A percentile compares a stretch with the other conserved stretches of the same genome.
Conservation (phyloP, 768 basidiomycete species). For the Russula sp. region DNA sequence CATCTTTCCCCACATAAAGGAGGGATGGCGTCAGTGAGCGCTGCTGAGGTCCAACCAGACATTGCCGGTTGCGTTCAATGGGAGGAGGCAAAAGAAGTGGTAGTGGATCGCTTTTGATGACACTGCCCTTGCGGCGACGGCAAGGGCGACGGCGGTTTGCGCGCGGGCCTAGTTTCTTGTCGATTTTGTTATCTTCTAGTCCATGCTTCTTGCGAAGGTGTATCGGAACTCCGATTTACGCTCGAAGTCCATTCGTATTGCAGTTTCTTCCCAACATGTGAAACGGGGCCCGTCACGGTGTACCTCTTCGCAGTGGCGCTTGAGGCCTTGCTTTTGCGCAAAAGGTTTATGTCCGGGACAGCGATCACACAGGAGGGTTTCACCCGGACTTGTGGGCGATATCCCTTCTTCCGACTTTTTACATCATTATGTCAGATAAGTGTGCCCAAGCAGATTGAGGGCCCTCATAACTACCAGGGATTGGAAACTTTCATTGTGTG, state of each 20-base stretch:
- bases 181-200: neutral
- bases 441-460: too few species aligned
- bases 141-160: too few species aligned
- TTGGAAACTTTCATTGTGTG: too few species aligned
- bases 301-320: neutral
- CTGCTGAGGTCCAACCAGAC: too few species aligned
- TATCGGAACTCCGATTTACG: neutral
- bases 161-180: neutral
- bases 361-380: too few species aligned
- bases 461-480: too few species aligned
- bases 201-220: neutral
- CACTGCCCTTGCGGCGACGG: too few species aligned
- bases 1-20: too few species aligned
- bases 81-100: neutral
- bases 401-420: too few species aligned
- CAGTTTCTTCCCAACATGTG: neutral
- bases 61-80: neutral
- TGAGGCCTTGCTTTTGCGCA: neutral
- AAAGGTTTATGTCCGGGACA: neutral
- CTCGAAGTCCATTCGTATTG: slow-evolving; percentile 4
- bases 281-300: neutral
- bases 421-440: too few species aligned
- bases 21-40: too few species aligned
- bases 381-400: too few species aligned
- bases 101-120: neutral